Percentiles rank a stretch among this genome's conserved stretches.
phyloP scores from a whole-genome alignment of 2,329 filamentous ascomycete genomes.

The Sporothrix schenckii region DNA sequence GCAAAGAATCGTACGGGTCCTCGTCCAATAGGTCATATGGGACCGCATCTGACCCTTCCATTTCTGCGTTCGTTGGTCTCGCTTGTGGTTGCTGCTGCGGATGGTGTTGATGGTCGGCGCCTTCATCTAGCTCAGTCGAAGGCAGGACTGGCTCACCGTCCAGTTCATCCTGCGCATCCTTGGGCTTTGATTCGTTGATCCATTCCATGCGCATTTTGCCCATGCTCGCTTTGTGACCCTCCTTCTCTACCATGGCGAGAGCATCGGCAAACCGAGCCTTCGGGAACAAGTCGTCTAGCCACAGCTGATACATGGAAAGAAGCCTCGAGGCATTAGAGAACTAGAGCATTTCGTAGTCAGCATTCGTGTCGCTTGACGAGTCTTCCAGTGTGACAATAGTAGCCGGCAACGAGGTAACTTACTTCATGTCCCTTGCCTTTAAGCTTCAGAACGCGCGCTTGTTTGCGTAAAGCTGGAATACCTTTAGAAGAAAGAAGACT shows the following conservation, averaged over 20 bases:
- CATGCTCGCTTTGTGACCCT: slow-evolving; percentile 81
- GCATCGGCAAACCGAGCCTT: slow-evolving; percentile 93
- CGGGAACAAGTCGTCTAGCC: slow-evolving; percentile 95
- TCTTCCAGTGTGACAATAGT: background rate
- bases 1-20: slow-evolving; percentile 39
- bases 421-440: slow-evolving; percentile 96
- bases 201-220: slow-evolving; percentile 75
- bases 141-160: slow-evolving; percentile 30
- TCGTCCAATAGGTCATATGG: slow-evolving; percentile 49
- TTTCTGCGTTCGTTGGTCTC: slow-evolving; percentile 39
- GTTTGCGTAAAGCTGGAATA: slow-evolving; percentile 76
- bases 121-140: slow-evolving; percentile 34
- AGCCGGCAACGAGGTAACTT: slow-evolving; percentile 14
- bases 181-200: slow-evolving; percentile 76
- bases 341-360: slow-evolving; percentile 46
- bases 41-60: slow-evolving; percentile 43
- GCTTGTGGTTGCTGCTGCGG: slow-evolving; percentile 13
- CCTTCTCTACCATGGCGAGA: slow-evolving; percentile 86
- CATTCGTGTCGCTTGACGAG: background rate
- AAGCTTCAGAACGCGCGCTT: slow-evolving; percentile 72
- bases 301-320: slow-evolving; percentile 89
- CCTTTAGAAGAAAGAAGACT: slow-evolving; percentile 82
- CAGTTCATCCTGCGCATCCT: slow-evolving; percentile 37
- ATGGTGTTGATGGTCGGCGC: background rate
- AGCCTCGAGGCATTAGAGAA: slow-evolving; percentile 83